Evolutionary conservation across 805 yeast genomes (phyloP).

Genomic region (Monosporozyma aquatica): DNA sequence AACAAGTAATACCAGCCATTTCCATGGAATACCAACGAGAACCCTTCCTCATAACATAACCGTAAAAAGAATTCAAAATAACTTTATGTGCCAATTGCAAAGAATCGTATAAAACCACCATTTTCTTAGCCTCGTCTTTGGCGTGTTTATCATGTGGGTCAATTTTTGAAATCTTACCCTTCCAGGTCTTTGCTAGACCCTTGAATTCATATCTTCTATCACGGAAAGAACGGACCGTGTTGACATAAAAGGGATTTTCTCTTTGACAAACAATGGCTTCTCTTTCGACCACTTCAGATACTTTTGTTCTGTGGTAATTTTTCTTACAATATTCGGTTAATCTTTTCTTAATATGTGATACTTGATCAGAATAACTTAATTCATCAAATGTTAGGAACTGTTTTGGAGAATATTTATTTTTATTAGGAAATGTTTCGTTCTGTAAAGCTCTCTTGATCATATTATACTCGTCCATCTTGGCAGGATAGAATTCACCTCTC

Average conservation of each 20-base stretch:
- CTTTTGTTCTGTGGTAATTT: slow-evolving; percentile 72
- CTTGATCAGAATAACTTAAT: slow-evolving; percentile 69
- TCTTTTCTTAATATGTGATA: slow-evolving; percentile 61
- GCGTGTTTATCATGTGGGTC: slow-evolving; percentile 46
- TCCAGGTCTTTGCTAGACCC: slow-evolving; percentile 90
- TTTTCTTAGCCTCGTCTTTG: slow-evolving; percentile 84
- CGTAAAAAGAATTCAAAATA: slow-evolving; percentile 91
- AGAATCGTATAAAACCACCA: slow-evolving; percentile 90
- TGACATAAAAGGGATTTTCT: slow-evolving; percentile 93
- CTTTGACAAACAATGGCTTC: slow-evolving; percentile 95
- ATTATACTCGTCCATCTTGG: slow-evolving; percentile 81
- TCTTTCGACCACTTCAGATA: slow-evolving; percentile 74
- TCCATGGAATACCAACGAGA: slow-evolving; percentile 99
- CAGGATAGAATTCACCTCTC: slow-evolving; percentile 95
- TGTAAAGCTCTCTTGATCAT: slow-evolving; percentile 81
- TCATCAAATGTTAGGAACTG: slow-evolving; percentile 66
- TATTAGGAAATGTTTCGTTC: slow-evolving; percentile 65
- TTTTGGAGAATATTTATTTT: slow-evolving; percentile 43
- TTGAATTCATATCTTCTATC: slow-evolving; percentile 95
- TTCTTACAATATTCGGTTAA: slow-evolving; percentile 77
- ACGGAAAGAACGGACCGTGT: slow-evolving; percentile 89
- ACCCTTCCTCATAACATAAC: slow-evolving; percentile 98
- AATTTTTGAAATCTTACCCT: slow-evolving; percentile 59
- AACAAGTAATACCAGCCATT: slow-evolving; percentile 98
- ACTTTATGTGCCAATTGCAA: slow-evolving; percentile 95